Evolutionary conservation across 345 rosid genomes (phyloP).

Genomic region (Aegle marmelos): DNA sequence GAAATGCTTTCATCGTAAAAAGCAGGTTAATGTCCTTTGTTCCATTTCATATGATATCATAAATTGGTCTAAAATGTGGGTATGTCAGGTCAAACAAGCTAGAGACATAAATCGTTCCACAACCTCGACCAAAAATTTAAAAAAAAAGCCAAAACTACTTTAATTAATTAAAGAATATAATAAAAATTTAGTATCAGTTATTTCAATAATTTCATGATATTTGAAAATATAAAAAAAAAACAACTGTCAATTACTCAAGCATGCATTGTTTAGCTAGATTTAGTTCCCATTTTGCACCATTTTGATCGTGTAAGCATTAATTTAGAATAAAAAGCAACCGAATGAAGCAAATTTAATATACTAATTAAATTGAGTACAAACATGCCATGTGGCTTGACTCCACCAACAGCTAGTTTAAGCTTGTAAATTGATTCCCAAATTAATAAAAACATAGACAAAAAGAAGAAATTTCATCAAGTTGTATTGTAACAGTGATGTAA

Average conservation of each 20-base stretch:
- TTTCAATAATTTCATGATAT: background rate
- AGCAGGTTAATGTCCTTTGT: background rate
- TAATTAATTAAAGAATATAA: background rate
- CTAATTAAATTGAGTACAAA: conserved; percentile 5
- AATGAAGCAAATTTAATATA: background rate
- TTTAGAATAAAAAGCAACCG: background rate
- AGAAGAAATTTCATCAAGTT: conserved; percentile 15
- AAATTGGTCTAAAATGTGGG: conserved; percentile 1
- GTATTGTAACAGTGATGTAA: conserved; percentile 18
- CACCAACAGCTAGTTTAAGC: conserved; percentile 40
- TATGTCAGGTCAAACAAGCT: background rate
- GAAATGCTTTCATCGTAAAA: background rate
- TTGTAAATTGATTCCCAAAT: conserved; percentile 18
- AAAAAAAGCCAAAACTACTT: background rate
- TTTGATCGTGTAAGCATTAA: background rate
- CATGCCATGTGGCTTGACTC: conserved; percentile 50
- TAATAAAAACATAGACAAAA: conserved; percentile 4
- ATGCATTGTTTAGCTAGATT: conserved; percentile 3
- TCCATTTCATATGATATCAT: background rate
- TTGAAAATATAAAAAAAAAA: background rate
- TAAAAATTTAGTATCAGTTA: background rate
- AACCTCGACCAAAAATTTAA: no score
- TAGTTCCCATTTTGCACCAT: background rate
- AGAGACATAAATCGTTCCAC: background rate
- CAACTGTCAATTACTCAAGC: background rate